These are phyloP conservation scores for Pseudonitzschia multiseries DNA, from an alignment of 108 stramenopile genomes.

Conservation along the genomic window DNA sequence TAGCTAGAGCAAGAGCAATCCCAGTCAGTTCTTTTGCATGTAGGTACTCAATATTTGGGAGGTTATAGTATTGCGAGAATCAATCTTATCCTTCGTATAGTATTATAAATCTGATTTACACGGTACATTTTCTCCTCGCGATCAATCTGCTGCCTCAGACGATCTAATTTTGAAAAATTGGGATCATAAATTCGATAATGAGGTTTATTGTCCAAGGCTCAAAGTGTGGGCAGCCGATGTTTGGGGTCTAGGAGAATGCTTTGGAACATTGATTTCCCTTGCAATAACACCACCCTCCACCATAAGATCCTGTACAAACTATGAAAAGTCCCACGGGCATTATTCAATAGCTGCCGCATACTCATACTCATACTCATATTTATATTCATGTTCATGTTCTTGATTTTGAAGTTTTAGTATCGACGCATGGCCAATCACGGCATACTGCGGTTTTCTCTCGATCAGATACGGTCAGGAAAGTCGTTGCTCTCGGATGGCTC, in stretches of 20 bases:
- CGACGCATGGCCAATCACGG: too few relatives aligned
- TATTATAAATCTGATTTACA: too few relatives aligned
- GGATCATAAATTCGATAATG: too few relatives aligned
- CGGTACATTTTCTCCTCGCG: too few relatives aligned
- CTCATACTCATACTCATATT: neutral
- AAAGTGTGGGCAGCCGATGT: neutral
- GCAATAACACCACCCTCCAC: neutral
- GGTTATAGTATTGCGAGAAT: too few relatives aligned
- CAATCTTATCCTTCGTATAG: too few relatives aligned
- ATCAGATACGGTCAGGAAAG: neutral
- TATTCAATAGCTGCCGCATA: neutral
- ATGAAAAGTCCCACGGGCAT: neutral
- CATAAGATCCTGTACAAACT: neutral
- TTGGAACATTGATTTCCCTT: neutral
- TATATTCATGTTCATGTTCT: neutral
- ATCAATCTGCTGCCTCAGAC: too few relatives aligned
- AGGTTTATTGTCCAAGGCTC: too few relatives aligned
- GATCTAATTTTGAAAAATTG: too few relatives aligned
- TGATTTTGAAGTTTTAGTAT: neutral
- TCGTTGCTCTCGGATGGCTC: neutral
- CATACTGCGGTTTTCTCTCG: neutral
- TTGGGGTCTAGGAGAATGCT: neutral
- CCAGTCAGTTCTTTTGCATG: too few relatives aligned
- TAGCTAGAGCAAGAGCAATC: too few relatives aligned
- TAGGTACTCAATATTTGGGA: too few relatives aligned